Evolutionary conservation across 352 stramenopile genomes (phyloP).

Genomic region (Phytopythium chamaehyphon): DNA sequence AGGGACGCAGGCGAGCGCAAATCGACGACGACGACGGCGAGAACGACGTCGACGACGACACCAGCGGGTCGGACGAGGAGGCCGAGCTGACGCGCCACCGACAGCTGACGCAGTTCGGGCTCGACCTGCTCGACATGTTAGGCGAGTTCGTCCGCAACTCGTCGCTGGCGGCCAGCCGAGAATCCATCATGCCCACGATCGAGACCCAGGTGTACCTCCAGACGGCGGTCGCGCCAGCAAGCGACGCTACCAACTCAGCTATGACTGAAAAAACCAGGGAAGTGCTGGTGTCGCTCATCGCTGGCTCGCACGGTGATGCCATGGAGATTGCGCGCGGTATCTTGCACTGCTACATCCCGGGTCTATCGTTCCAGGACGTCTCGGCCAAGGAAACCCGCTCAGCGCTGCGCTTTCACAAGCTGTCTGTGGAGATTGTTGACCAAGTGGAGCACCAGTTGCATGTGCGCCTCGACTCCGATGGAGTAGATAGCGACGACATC

Average conservation of each 20-base stretch:
- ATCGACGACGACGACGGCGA: slow-evolving; percentile 20
- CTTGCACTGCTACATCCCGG: slow-evolving; percentile 70
- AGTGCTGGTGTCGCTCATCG: slow-evolving; percentile 44
- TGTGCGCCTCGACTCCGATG: slow-evolving; percentile 6
- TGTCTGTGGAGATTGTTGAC: slow-evolving; percentile 47
- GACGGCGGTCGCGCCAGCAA: slow-evolving; percentile 25
- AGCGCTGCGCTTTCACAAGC: slow-evolving; percentile 62
- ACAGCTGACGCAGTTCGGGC: slow-evolving; percentile 42
- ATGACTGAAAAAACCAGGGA: slow-evolving; percentile 36
- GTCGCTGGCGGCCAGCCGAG: slow-evolving; percentile 55
- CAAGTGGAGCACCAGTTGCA: slow-evolving; percentile 24
- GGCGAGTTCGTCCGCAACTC: slow-evolving; percentile 53
- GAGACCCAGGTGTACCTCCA: slow-evolving; percentile 63
- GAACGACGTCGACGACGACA: slow-evolving; percentile 23
- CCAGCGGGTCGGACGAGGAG: slow-evolving; percentile 17
- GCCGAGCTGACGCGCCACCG: slow-evolving; percentile 8
- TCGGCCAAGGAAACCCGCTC: slow-evolving; percentile 44
- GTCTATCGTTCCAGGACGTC: slow-evolving; percentile 63
- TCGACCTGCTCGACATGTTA: slow-evolving; percentile 59
- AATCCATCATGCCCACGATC: slow-evolving; percentile 75
- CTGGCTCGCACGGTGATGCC: slow-evolving; percentile 46
- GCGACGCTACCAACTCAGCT: slow-evolving; percentile 30
- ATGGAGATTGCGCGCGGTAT: slow-evolving; percentile 52
- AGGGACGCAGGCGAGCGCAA: slow-evolving; percentile 8
- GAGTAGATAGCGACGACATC: background rate